Evolutionary conservation across 495 filamentous ascomycete genomes (phyloP).

Genomic region (Penicillium coffeae): DNA sequence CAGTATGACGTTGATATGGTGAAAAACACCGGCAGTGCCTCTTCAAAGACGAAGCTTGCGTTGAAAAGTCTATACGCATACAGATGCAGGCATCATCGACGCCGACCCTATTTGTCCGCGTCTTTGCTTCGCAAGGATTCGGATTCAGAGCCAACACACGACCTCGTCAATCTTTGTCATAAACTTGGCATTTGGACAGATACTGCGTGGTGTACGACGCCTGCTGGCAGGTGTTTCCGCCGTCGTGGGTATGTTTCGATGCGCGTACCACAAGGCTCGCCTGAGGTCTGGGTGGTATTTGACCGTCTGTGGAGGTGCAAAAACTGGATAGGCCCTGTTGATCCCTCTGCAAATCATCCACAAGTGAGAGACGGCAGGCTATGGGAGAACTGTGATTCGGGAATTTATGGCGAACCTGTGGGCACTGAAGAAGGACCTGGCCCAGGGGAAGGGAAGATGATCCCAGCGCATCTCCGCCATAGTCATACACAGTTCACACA

Average conservation of each 20-base stretch:
- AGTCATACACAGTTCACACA: slow-evolving; percentile 54
- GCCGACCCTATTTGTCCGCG: slow-evolving; percentile 54
- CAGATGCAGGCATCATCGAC: slow-evolving; percentile 57
- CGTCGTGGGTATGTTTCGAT: slow-evolving; percentile 55
- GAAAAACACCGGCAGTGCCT: slow-evolving; percentile 28
- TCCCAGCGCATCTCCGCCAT: slow-evolving; percentile 50
- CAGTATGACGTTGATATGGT: slow-evolving; percentile 44
- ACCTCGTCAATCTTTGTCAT: slow-evolving; percentile 59
- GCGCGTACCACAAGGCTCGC: slow-evolving; percentile 47
- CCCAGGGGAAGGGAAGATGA: slow-evolving; percentile 51
- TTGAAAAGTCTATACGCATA: slow-evolving; percentile 60
- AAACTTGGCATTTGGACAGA: slow-evolving; percentile 61
- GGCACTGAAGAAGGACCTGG: slow-evolving; percentile 42
- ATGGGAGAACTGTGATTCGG: slow-evolving; percentile 57
- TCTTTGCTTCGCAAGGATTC: slow-evolving; percentile 55
- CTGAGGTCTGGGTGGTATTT: slow-evolving; percentile 62
- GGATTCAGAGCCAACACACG: slow-evolving; percentile 59
- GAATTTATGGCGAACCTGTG: slow-evolving; percentile 52
- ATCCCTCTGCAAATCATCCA: slow-evolving; percentile 12
- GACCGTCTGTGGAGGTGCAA: slow-evolving; percentile 59
- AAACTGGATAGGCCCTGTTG: slow-evolving; percentile 53
- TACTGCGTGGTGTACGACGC: slow-evolving; percentile 61
- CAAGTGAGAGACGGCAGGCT: slow-evolving; percentile 44
- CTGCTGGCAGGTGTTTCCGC: slow-evolving; percentile 54
- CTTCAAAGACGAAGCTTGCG: slow-evolving; percentile 39